Base-by-base conservation (phyloP, 2,329 filamentous ascomycete genomes). In the Colletotrichum truncatum region DNA sequence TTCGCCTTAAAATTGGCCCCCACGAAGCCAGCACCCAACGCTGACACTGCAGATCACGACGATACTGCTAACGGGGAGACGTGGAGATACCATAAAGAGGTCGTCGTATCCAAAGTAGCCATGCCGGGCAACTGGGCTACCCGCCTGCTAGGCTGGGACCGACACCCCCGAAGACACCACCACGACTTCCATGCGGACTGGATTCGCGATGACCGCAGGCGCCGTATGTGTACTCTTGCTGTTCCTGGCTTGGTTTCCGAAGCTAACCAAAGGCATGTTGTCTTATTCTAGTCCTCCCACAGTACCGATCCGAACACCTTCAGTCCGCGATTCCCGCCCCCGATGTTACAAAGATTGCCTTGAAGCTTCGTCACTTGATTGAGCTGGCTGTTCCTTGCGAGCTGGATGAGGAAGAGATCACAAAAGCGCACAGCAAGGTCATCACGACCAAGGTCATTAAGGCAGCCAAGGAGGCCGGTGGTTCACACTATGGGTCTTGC, bases 321-420 rank as follows among this genome's bases (percentile, higher is more conserved):
- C 78, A 88, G 41, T 89, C 92, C 10, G 89, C 91, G 26, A 89
- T 95, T 34, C 87, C 93, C 1, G 84, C 94, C 11, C 84, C 86
- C 65, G 91, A 96, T 72, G 94, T 98, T 67, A 98, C 95, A 67
- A 94, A 94, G 75, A 86, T 97, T 60, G 95, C 94, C 25, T 86
- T 99, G 14, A 93, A 94, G 62, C 84, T 99, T 69, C 97, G 95
- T 72, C 93, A 97, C 75, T 89, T 97, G 71, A 89, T 99, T 72
- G 94, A 97, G 78, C 88, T 94, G 75, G 91, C 94, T 59, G 88
- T 99, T 25, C 93, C 95, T 1, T 98, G 93, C 81, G 96, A 99
- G 77, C 85, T 99, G 38, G 91, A 96, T 63, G 89, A 93, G 74
- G 84, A 84, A 5, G 82, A 87, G 60, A 84, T 99, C 74, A 96